Evolutionary conservation across 306 rosid genomes (phyloP).

Genomic region (Fragaria vesca): DNA sequence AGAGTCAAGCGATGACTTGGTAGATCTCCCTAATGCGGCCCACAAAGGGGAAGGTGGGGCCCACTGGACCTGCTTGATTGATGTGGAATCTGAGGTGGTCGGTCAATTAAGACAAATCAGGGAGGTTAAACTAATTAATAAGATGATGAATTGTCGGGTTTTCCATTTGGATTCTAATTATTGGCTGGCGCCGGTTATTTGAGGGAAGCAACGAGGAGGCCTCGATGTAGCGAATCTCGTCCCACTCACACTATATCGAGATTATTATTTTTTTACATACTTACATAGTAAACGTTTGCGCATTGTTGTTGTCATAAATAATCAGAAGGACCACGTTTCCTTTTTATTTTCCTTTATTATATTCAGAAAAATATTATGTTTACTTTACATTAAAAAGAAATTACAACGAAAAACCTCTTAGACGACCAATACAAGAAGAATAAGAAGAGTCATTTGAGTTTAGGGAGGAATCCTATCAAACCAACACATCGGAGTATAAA

Average conservation of each 20-base stretch:
- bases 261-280: too few species aligned
- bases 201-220: conserved; percentile 24
- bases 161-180: background rate
- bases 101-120: background rate
- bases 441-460: too few species aligned
- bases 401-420: too few species aligned
- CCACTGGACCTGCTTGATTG: background rate
- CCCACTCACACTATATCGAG: background rate
- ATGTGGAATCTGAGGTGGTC: conserved; percentile 1
- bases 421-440: too few species aligned
- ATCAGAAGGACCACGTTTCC: too few species aligned
- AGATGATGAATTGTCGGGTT: background rate
- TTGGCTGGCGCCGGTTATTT: conserved; percentile 27
- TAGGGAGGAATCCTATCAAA: too few species aligned
- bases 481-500: too few species aligned
- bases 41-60: background rate
- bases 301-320: too few species aligned
- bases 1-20: background rate
- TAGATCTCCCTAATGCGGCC: background rate
- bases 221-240: background rate
- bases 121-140: background rate
- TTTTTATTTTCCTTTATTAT: too few species aligned
- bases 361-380: too few species aligned
- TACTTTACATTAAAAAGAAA: too few species aligned
- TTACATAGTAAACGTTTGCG: too few species aligned